Evolutionary conservation across 139 green algal genomes (phyloP).

Genomic region (Coelastrella sp.): DNA sequence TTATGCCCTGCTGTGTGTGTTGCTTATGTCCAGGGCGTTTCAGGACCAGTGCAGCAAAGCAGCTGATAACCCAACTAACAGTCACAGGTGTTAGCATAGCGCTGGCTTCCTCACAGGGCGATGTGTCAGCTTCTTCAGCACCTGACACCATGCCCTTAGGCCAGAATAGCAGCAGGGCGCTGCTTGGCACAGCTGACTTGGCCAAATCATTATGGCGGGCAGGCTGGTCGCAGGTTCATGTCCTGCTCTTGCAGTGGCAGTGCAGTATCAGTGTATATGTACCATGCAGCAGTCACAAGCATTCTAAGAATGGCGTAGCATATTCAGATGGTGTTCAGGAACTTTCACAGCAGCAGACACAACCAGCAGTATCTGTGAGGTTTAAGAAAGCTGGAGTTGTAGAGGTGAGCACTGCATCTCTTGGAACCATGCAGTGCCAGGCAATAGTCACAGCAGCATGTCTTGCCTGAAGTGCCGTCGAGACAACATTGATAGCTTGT

Average conservation of each 20-base stretch:
- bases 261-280: neutral
- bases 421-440: no score
- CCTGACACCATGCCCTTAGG: neutral
- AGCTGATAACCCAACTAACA: slow-evolving; percentile 12
- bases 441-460: no score
- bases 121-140: neutral
- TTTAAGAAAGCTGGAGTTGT: neutral
- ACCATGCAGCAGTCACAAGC: neutral
- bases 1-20: no score
- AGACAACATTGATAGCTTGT: no score
- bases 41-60: neutral
- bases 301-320: no score
- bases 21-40: no score
- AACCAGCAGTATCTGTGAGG: neutral
- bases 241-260: slow-evolving; percentile 26
- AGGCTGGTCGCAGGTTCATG: slow-evolving; percentile 34
- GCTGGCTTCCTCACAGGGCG: neutral
- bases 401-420: neutral
- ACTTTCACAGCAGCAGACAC: neutral
- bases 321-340: neutral
- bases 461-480: no score
- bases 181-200: neutral
- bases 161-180: neutral
- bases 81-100: slow-evolving; percentile 27
- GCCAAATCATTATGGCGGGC: no score